Evolutionary conservation across 192 early-diverging fungal species (phyloP), one percentile per base, ranked within the genome.

Genomic region (Backusella tuberculispora): DNA sequence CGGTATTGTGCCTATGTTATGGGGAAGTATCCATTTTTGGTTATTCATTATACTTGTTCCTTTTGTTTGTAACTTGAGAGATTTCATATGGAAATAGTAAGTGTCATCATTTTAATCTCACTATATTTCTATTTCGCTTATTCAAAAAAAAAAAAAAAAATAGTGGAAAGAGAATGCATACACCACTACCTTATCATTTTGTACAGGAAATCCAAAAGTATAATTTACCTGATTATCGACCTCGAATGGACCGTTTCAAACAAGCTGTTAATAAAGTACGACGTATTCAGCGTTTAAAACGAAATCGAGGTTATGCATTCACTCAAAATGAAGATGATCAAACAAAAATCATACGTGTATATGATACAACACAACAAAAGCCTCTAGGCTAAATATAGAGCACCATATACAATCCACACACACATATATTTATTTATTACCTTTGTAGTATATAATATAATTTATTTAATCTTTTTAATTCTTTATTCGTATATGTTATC

Each of bases 141-240:
- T 82, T 50, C 19, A 50, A 53, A 53, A 34, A 64, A 67, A 43
- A 34, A 64, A 67, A 43, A 40, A 40, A 40, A 12, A 44, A 56
- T 5, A 72, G 94, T 65, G 60, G 73, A 38, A 88, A 88, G 66
- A 90, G 96, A 45, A 93, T 93, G 83, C 94, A 93, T 79, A 80
- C 86, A 40, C 89, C 97, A 24, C 75, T 90, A 66, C 86, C 92
- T 13, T 98, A 99, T 81, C 98, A 99, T 78, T 95, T 96, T 79
- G 93, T 98, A 50, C 97, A 98, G 84, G 98, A 99, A 85, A 99
- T 99, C 72, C 94, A 99, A 83, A 98, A 98, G 84, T 95, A 93
- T 89, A 98, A 99, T 83, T 95, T 99, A 69, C 98, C 96, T 26
- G 98, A 99, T 80, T 97, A 97, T 78, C 89, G 97, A 45, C 98